phyloP scores from a whole-genome alignment of 2,329 filamentous ascomycete species.

The Sporothrix brasiliensis region DNA sequence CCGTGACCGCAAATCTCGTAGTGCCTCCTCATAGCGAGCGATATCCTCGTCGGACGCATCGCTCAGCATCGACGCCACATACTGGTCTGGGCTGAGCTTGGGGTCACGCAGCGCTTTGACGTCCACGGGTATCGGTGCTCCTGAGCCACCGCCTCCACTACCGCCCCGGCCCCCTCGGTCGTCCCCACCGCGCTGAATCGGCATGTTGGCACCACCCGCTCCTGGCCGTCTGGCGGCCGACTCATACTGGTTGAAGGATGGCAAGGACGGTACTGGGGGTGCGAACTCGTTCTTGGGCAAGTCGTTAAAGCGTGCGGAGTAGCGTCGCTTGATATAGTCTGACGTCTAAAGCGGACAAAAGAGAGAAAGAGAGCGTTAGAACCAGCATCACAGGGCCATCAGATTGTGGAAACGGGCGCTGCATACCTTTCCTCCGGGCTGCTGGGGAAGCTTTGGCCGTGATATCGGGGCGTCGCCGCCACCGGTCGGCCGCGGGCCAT shows the following conservation, averaged over 20 bases:
- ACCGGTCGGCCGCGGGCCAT: slow-evolving; percentile 38
- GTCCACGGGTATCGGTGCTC: slow-evolving; percentile 67
- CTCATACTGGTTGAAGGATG: slow-evolving; percentile 62
- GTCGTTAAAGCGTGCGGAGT: slow-evolving; percentile 89
- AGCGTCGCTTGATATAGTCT: slow-evolving; percentile 90
- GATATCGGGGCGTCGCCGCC: slow-evolving; percentile 40
- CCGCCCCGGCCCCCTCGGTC: slow-evolving; percentile 24
- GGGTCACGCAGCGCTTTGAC: slow-evolving; percentile 78
- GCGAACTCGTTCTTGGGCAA: slow-evolving; percentile 73
- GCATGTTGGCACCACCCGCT: slow-evolving; percentile 52
- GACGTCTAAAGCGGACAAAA: slow-evolving; percentile 54
- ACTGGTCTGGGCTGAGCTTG: slow-evolving; percentile 76
- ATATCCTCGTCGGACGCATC: slow-evolving; percentile 90
- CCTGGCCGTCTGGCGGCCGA: slow-evolving; percentile 46
- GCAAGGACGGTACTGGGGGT: slow-evolving; percentile 72
- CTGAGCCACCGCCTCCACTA: slow-evolving; percentile 30
- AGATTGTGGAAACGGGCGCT: not conserved
- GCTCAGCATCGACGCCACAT: slow-evolving; percentile 71
- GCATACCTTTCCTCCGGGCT: slow-evolving; percentile 59
- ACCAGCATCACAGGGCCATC: not conserved
- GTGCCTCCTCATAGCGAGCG: slow-evolving; percentile 72
- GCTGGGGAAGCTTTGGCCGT: slow-evolving; percentile 54
- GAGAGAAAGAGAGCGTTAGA: not conserved
- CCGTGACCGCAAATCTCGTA: slow-evolving; percentile 75
- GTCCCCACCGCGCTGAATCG: slow-evolving; percentile 55